Percentiles rank a stretch among this genome's conserved stretches.
Conservation (phyloP, 352 stramenopile species). For the Phytophthora sp. region DNA sequence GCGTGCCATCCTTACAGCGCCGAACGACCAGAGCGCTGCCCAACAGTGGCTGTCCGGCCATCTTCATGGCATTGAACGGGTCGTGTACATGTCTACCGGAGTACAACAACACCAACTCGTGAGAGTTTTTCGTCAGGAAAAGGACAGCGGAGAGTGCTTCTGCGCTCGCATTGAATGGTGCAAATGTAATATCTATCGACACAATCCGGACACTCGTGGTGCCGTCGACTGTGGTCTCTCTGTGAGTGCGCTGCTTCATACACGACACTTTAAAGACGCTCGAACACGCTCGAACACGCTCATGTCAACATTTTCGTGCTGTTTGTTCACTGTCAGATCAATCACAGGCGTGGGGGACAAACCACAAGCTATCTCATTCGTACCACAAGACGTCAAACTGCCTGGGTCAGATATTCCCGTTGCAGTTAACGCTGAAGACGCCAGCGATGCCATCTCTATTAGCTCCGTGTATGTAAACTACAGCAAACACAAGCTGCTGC, state of each 20-base stretch:
- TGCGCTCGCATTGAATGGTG: slow-evolving; percentile 18
- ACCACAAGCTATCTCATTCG: slow-evolving; percentile 32
- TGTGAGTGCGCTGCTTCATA: slow-evolving; percentile 37
- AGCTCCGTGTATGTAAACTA: slow-evolving; percentile 29
- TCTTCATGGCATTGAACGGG: slow-evolving; percentile 43
- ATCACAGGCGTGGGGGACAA: slow-evolving; percentile 31
- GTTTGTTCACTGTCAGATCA: too few species aligned
- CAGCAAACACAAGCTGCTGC: not conserved
- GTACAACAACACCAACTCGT: slow-evolving; percentile 28
- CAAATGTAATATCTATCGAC: slow-evolving; percentile 38
- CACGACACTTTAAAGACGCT: not conserved
- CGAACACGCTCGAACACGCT: too few species aligned
- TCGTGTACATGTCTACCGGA: slow-evolving; percentile 52
- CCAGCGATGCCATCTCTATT: slow-evolving; percentile 25
- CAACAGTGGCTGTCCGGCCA: slow-evolving; percentile 46
- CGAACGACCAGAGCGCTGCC: slow-evolving; percentile 22
- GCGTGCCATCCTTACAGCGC: slow-evolving; percentile 44
- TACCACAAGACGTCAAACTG: slow-evolving; percentile 31
- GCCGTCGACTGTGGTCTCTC: slow-evolving; percentile 31
- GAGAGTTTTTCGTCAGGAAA: slow-evolving; percentile 42
- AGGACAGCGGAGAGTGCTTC: slow-evolving; percentile 9
- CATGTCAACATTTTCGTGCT: too few species aligned
- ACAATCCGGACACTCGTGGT: slow-evolving; percentile 45
- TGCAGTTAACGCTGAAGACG: slow-evolving; percentile 31
- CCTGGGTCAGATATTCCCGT: slow-evolving; percentile 33